Conservation (phyloP, 1,139 yeast species). For the Yamadazyma jaroonii region DNA sequence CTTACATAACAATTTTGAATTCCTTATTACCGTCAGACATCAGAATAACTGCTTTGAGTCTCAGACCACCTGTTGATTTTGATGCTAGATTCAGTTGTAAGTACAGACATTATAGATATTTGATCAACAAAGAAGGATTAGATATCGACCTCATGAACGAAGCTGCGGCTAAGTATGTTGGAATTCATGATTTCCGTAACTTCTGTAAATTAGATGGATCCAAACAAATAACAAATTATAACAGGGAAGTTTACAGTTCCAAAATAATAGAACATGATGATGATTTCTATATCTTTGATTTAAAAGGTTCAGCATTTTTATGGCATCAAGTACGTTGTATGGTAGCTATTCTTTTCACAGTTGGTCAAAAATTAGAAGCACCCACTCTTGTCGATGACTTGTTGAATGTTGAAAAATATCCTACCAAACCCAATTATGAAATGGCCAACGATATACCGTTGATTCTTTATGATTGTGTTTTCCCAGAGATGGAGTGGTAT, state of each 20-base stretch:
- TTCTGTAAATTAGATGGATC: constrained; percentile 94
- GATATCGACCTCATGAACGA: constrained; percentile 64
- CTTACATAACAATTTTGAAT: constrained; percentile 73
- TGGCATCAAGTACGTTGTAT: constrained; percentile 99
- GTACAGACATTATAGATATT: constrained; percentile 80
- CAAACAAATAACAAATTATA: constrained; percentile 80
- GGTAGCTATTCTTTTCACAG: constrained; percentile 76
- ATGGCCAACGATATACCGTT: constrained; percentile 94
- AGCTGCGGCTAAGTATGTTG: constrained; percentile 67
- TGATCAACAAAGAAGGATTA: constrained; percentile 55
- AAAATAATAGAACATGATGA: constrained; percentile 44
- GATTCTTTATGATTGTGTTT: constrained; percentile 84
- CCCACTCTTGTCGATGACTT: constrained; percentile 57
- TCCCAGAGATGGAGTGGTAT: constrained; percentile 66
- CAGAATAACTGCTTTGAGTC: constrained; percentile 73
- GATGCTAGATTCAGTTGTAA: constrained; percentile 92
- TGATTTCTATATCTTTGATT: constrained; percentile 65
- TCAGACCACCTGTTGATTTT: constrained; percentile 78
- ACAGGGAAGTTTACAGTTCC: constrained; percentile 54
- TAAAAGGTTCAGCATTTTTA: constrained; percentile 85
- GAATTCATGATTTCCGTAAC: constrained; percentile 88
- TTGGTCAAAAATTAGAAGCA: constrained; percentile 75
- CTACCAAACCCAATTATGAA: constrained; percentile 76
- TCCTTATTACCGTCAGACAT: constrained; percentile 79
- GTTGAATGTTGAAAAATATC: constrained; percentile 55